Evolutionary conservation across 345 rosid species (phyloP).

Genomic region (Dovyalis caffra): DNA sequence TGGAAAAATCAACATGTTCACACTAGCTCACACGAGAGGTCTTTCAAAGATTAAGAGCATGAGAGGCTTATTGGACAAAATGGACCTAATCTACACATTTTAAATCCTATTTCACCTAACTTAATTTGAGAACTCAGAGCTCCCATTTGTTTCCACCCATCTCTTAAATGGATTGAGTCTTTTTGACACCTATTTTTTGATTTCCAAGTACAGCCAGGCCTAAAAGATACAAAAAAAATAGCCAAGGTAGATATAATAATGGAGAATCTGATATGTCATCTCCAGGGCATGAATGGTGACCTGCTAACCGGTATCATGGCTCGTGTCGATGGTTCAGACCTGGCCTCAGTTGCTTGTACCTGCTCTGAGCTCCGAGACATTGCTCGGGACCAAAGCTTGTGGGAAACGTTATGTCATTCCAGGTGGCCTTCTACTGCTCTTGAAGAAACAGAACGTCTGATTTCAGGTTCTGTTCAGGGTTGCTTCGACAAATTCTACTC

Average conservation of each 20-base stretch:
- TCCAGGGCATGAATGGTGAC: constrained; percentile 26
- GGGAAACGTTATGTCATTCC: constrained; percentile 30
- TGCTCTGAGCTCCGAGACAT: constrained; percentile 22
- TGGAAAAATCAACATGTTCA: no score
- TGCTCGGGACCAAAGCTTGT: constrained; percentile 23
- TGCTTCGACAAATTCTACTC: constrained; percentile 31
- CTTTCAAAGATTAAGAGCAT: no score
- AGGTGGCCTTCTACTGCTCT: constrained; percentile 43
- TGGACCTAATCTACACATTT: no score
- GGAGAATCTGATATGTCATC: constrained; percentile 10
- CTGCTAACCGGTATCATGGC: constrained; percentile 24
- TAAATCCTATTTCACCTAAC: no score
- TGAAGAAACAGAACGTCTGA: constrained; percentile 9
- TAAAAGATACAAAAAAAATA: background rate
- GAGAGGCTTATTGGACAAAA: no score
- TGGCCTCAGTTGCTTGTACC: constrained; percentile 39
- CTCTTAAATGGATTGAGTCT: no score
- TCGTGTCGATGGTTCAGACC: constrained; percentile 30
- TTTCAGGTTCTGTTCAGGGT: background rate
- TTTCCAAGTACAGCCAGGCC: no score
- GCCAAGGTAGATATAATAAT: background rate
- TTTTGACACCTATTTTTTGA: no score
- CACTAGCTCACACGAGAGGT: no score
- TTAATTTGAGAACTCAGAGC: no score
- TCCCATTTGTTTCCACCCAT: no score